A percentile compares a stretch with the other conserved stretches of the same genome.
These are phyloP conservation scores for Cladosporium sp. DNA, from an alignment of 2,329 filamentous ascomycete genomes.

Conservation along the genomic window DNA sequence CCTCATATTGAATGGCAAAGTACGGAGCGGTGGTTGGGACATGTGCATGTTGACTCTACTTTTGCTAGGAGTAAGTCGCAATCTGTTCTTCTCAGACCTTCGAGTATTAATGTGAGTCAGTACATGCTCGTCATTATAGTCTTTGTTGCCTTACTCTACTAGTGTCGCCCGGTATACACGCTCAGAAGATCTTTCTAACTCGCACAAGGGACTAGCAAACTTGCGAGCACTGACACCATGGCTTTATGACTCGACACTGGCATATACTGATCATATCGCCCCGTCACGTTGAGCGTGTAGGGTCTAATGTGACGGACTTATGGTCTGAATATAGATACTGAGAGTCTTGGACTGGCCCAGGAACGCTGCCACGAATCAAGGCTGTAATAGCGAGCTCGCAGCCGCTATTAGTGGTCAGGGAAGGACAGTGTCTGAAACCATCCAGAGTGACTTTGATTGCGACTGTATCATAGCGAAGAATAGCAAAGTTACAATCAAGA, in stretches of 20 bases:
- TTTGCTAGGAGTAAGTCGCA: slow-evolving; percentile 4
- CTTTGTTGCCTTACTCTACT: not conserved
- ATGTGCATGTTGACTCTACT: not conserved
- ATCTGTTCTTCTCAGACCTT: not conserved
- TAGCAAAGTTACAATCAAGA: not conserved
- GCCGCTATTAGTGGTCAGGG: not conserved
- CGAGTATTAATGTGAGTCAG: not conserved
- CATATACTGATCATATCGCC: slow-evolving; percentile 2
- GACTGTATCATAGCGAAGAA: slow-evolving; percentile 2
- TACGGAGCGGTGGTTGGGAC: slow-evolving; percentile 1
- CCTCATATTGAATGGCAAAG: slow-evolving; percentile 4
- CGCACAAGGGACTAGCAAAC: slow-evolving; percentile 2
- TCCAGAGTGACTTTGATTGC: slow-evolving; percentile 3
- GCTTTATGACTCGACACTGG: slow-evolving; percentile 1
- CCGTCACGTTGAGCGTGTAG: slow-evolving; percentile 2
- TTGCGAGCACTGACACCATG: slow-evolving; percentile 2
- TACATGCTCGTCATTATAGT: slow-evolving; percentile 4
- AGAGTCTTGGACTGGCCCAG: slow-evolving; percentile 2
- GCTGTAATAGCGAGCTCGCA: slow-evolving; percentile 2
- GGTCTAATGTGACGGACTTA: not conserved
- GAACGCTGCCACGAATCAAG: slow-evolving; percentile 3
- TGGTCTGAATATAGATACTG: slow-evolving; percentile 4
- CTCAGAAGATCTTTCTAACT: slow-evolving; percentile 1
- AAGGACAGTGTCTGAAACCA: slow-evolving; percentile 1
- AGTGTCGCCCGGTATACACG: slow-evolving; percentile 1